These are phyloP conservation scores for Exophiala spinifera DNA, from an alignment of 2,329 filamentous ascomycete genomes.

Conservation along the genomic window DNA sequence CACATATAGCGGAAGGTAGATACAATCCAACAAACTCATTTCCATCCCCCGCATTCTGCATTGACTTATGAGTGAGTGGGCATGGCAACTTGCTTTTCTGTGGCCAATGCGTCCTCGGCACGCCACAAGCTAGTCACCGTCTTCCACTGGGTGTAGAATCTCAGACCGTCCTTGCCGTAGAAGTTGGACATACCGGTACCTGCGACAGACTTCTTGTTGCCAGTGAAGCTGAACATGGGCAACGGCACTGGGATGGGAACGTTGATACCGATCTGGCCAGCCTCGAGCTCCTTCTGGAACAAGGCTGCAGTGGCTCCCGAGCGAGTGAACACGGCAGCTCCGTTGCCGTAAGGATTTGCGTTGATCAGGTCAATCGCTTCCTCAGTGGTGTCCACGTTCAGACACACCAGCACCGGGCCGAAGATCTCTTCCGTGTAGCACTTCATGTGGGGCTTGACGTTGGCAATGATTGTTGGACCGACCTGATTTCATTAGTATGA, in stretches of 20 bases:
- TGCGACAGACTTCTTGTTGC: constrained; percentile 84
- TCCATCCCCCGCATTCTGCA: not conserved
- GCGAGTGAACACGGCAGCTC: constrained; percentile 59
- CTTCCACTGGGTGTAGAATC: constrained; percentile 97
- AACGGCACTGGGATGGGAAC: constrained; percentile 63
- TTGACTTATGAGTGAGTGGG: constrained; percentile 57
- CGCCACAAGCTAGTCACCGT: constrained; percentile 93
- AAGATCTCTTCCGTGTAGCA: constrained; percentile 68
- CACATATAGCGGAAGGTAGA: not conserved
- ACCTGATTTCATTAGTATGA: constrained; percentile 41
- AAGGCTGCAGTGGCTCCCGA: constrained; percentile 58
- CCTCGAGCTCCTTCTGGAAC: constrained; percentile 65
- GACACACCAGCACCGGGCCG: constrained; percentile 62
- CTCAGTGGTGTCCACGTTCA: constrained; percentile 59
- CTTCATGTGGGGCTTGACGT: constrained; percentile 63
- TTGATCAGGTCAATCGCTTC: constrained; percentile 64
- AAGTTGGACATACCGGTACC: constrained; percentile 91
- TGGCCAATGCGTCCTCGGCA: constrained; percentile 76
- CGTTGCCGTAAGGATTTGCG: constrained; percentile 65
- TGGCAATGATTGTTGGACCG: constrained; percentile 63
- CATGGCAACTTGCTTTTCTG: constrained; percentile 86
- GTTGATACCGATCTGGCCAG: constrained; percentile 65
- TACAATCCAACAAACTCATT: not conserved
- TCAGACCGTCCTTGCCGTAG: constrained; percentile 87
- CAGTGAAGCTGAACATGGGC: constrained; percentile 64